A percentile compares a stretch with the other conserved stretches of the same genome.
Evolutionary conservation across 208 protist genomes (phyloP).

Genomic region (Leishmania arabica): DNA sequence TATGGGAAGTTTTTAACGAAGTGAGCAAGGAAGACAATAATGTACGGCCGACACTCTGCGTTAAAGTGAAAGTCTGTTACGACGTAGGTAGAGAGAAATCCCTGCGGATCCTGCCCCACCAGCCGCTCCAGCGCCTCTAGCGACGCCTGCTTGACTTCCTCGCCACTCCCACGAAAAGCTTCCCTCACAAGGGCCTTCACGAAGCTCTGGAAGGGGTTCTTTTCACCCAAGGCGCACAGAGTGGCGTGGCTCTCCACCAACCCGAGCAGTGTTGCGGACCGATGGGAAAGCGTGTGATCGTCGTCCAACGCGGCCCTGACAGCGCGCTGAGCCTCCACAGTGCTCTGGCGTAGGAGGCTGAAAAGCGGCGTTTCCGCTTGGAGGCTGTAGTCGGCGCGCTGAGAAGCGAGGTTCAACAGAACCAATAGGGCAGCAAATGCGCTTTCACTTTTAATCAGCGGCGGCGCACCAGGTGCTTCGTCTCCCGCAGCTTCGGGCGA

Average conservation of each 20-base stretch:
- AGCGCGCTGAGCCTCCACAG: conserved; percentile 4
- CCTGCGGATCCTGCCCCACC: conserved; percentile 28
- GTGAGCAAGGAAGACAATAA: conserved; percentile 39
- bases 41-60: conserved; percentile 22
- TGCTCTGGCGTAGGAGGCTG: neutral
- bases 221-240: conserved; percentile 2
- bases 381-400: conserved; percentile 18
- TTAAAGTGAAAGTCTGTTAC: conserved; percentile 23
- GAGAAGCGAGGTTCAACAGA: conserved; percentile 5
- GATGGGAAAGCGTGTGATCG: neutral
- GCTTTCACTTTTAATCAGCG: neutral
- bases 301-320: conserved; percentile 11
- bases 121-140: conserved; percentile 36
- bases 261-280: conserved; percentile 10
- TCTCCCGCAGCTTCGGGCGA: neutral
- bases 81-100: conserved; percentile 31
- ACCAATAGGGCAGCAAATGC: conserved; percentile 17
- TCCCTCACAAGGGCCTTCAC: conserved; percentile 14
- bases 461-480: neutral
- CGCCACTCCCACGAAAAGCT: conserved; percentile 16
- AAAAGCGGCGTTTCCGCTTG: conserved; percentile 5
- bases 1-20: conserved; percentile 36
- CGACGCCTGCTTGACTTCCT: conserved; percentile 16
- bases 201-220: conserved; percentile 3
- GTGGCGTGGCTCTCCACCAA: conserved; percentile 20